Base-by-base conservation (phyloP, 257 asterid species). In the Gentiana straminea region DNA sequence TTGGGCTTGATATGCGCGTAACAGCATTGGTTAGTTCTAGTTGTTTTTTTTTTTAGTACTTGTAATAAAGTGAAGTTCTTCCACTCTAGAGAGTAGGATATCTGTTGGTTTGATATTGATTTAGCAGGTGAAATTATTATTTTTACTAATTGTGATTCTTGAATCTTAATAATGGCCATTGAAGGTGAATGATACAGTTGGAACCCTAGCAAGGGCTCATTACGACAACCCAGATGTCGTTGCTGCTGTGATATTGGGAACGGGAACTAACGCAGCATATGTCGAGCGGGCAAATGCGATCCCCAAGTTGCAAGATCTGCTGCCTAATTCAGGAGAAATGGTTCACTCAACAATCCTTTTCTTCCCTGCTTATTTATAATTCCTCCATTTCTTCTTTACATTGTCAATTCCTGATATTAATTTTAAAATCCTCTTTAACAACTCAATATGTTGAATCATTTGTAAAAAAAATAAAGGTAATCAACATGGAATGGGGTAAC, bases 401-500 rank as follows among this genome's bases (percentile, higher is more conserved):
- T 2, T 36, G 32, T 58, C 52, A 24, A 2, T 45, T 65, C 10
- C 44, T 44, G 7, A 35, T 53, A 33, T 5, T 9, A 35, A 11
- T 36, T 44, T 12, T 37, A 10, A 3, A 38, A 13, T 60, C 9
- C 8, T 38, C 13, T 53, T 34, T 35, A 24, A 24, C 53, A 13
- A 47, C 5, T 13, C 11, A n/a, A 51, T 44, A 8, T 32, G 13
- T 53, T 62, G 34, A 58, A 43, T 57, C 55, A 48, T 33, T 10
- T 48, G 36, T 64, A 24, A 60, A 91, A 97, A 95, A 88, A 50
- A 82, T 92, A 24, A 60, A 91, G 98, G 97, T 92, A 50, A 82
- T 92, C 70, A 91, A 91, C 83, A 83, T 83, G 94, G 98, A 91
- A 70, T 91, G 98, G 97, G 98, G 98, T 55, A 87, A 86, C 59